phyloP scores from a whole-genome alignment of 805 yeast species.

The Saccharomycopsis microspora region DNA sequence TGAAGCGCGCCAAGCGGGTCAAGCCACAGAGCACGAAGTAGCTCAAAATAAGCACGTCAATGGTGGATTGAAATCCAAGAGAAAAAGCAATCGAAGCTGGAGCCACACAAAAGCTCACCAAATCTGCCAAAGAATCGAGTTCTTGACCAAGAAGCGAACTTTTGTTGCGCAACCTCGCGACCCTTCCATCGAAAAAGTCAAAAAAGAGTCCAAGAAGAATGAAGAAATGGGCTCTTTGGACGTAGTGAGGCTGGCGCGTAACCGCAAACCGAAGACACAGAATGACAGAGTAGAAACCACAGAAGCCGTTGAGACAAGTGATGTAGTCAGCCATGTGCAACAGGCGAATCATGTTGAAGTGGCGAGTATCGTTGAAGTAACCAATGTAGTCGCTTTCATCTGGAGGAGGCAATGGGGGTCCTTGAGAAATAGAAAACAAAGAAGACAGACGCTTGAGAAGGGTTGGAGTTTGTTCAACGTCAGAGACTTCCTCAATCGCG shows the following conservation, averaged over 20 bases:
- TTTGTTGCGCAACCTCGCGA: constrained; percentile 86
- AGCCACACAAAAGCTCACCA: constrained; percentile 89
- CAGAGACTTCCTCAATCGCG: not conserved
- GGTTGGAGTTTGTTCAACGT: constrained; percentile 10
- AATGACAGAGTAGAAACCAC: constrained; percentile 84
- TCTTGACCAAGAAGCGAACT: constrained; percentile 95
- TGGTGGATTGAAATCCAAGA: constrained; percentile 76
- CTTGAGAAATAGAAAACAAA: constrained; percentile 10
- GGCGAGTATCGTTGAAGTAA: constrained; percentile 74
- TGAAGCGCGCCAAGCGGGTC: constrained; percentile 88
- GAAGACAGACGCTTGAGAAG: constrained; percentile 14
- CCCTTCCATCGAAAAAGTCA: constrained; percentile 95
- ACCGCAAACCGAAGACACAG: constrained; percentile 74
- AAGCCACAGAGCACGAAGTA: constrained; percentile 90
- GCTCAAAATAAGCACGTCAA: constrained; percentile 65
- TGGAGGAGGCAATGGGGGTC: constrained; percentile 56
- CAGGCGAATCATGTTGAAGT: constrained; percentile 75
- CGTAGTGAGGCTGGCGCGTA: constrained; percentile 57
- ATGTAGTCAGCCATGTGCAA: constrained; percentile 94
- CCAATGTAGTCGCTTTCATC: constrained; percentile 66
- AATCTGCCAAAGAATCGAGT: constrained; percentile 91
- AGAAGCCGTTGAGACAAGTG: constrained; percentile 86
- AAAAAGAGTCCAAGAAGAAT: constrained; percentile 87
- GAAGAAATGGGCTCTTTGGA: constrained; percentile 82
- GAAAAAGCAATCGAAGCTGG: constrained; percentile 91